Base-by-base conservation (phyloP, 805 yeast genomes). In the Torulaspora microellipsoides region DNA sequence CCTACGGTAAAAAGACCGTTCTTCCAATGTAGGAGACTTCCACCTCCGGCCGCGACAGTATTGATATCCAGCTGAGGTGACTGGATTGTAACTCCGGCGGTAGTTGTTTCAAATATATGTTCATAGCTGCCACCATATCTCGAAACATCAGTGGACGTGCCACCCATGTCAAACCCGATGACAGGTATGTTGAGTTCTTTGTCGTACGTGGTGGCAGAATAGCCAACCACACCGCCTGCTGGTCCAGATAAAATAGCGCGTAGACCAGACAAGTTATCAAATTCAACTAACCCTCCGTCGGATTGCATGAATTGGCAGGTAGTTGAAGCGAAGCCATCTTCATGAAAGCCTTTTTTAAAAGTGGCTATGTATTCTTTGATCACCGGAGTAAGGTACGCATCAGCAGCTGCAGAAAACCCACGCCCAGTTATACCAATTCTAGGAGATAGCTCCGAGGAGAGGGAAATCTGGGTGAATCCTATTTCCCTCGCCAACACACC, bases 211-310 rank as follows among this genome's bases (percentile, higher is more conserved):
- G 98, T 90, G 38, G 78, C 73, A 0, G 95, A 85, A 54, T 80
- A 85, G 0, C 97, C 98, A 28, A 90, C 96, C 46, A 90, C 95
- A 41, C 98, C 98, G 32, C 97, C 98, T 9, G 97, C 98, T 2
- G 98, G 97, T 3, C 98, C 98, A 1, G 96, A 87, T 25, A 90
- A 66, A 38, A 90, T 85, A 3, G 97, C 95, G 52, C 80, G 75
- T 31, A 90, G 70, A 1, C 98, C 98, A 0, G 95, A 81, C 60
- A 90, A 89, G 36, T 78, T 74, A 13, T 78, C 70, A 56, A 91
- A 88, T 43, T 87, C 86, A 17, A 89, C 88, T 45, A 90, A 73
- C 1, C 97, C 98, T 45, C 98, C 98, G 62, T 90, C 95, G 10
- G 95, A 85, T 65, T 90, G 95, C 97, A 90, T 90, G 64, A 91